phyloP scores from a whole-genome alignment of 2,329 filamentous ascomycete species.

The Mycogone perniciosa region DNA sequence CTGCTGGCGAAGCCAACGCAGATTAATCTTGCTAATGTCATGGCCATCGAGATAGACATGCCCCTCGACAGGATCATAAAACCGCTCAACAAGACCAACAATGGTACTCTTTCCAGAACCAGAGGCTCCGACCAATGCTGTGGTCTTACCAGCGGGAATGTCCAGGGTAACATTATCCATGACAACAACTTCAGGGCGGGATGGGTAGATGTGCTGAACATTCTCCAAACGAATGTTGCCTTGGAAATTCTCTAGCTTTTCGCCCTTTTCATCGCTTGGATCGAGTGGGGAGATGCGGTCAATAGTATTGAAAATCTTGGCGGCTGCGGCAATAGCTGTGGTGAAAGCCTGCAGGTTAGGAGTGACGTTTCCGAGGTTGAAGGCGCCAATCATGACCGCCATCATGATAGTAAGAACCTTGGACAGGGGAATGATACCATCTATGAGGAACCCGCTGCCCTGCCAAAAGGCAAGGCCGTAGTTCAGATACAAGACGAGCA shows the following conservation, averaged over 20 bases:
- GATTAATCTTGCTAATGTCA: slow-evolving; percentile 73
- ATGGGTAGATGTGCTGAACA: slow-evolving; percentile 91
- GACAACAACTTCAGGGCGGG: slow-evolving; percentile 80
- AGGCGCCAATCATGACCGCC: slow-evolving; percentile 87
- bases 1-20: slow-evolving; percentile 86
- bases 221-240: slow-evolving; percentile 76
- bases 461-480: slow-evolving; percentile 88
- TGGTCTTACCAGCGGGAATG: slow-evolving; percentile 88
- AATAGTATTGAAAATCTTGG: slow-evolving; percentile 91
- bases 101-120: slow-evolving; percentile 95
- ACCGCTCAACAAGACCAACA: slow-evolving; percentile 85
- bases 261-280: slow-evolving; percentile 61
- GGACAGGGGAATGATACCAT: slow-evolving; percentile 58
- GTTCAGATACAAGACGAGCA: slow-evolving; percentile 77
- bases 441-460: slow-evolving; percentile 68
- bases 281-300: slow-evolving; percentile 83
- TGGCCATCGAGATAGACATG: slow-evolving; percentile 74
- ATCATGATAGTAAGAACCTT: slow-evolving; percentile 80
- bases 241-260: slow-evolving; percentile 63
- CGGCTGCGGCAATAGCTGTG: slow-evolving; percentile 73
- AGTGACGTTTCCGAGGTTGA: slow-evolving; percentile 80
- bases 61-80: slow-evolving; percentile 84
- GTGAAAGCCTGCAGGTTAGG: slow-evolving; percentile 85
- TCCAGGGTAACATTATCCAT: slow-evolving; percentile 76
- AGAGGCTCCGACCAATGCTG: slow-evolving; percentile 87